Conservation (phyloP, 1,284 basidiomycete species). For the Ganoderma sinense region DNA sequence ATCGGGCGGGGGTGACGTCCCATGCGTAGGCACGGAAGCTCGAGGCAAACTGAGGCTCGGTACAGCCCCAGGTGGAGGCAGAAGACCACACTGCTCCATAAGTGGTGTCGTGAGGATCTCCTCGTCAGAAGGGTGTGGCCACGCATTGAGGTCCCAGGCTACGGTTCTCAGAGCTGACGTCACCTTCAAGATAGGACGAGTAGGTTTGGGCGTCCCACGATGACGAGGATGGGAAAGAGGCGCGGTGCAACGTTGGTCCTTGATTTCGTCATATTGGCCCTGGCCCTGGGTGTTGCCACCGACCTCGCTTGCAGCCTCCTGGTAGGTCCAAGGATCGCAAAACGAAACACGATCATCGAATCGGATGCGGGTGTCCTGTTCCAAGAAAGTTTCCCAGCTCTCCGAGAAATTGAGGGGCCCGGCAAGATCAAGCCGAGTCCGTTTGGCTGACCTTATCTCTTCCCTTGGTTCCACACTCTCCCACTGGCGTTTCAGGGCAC, state of each 20-base stretch:
- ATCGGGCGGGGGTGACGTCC: neutral
- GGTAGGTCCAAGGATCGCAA: neutral
- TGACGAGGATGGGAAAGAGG: constrained; percentile 5
- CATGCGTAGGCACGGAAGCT: neutral
- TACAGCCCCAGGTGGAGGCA: neutral
- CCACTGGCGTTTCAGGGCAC: constrained; percentile 27
- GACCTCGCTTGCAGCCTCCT: neutral
- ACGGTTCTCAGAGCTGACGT: constrained; percentile 24
- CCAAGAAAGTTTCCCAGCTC: neutral
- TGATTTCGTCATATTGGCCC: too few species aligned
- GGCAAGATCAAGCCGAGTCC: neutral
- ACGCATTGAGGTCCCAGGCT: constrained; percentile 20
- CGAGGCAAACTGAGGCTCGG: neutral
- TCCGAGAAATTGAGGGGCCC: neutral
- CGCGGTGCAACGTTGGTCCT: neutral
- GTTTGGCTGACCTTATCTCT: neutral
- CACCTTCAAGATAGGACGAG: constrained; percentile 24
- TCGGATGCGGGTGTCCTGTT: neutral
- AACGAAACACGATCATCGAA: neutral
- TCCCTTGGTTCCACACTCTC: neutral
- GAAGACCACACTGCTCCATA: neutral
- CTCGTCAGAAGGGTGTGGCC: constrained; percentile 12
- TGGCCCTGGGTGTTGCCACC: neutral
- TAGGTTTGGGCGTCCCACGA: neutral
- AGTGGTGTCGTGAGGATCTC: constrained; percentile 2